phyloP scores from a whole-genome alignment of 805 yeast species.

The Metschnikowia gelsemii region DNA sequence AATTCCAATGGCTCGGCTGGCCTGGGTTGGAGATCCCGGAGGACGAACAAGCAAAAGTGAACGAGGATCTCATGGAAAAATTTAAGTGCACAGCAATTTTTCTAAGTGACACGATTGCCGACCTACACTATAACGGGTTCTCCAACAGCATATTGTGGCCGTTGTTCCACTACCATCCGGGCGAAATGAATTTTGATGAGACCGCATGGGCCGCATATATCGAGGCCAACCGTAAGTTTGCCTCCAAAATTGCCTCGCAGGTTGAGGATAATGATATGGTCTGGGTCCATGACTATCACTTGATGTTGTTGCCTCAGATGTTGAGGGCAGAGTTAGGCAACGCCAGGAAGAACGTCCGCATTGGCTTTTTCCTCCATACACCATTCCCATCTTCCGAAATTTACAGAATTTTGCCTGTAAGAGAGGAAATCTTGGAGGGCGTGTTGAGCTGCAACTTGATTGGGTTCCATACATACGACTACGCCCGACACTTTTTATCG shows the following conservation, averaged over 20 bases:
- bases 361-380: conserved; percentile 95
- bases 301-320: conserved; percentile 92
- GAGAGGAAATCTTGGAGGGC: conserved; percentile 88
- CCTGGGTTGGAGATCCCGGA: conserved; percentile 83
- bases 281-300: conserved; percentile 98
- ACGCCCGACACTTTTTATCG: conserved; percentile 91
- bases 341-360: conserved; percentile 54
- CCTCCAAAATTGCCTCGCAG: conserved; percentile 64
- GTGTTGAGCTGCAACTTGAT: conserved; percentile 90
- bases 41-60: conserved; percentile 66
- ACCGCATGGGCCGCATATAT: conserved; percentile 97
- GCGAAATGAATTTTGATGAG: conserved; percentile 97
- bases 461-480: conserved; percentile 99
- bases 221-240: conserved; percentile 84
- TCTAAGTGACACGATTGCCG: conserved; percentile 85
- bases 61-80: conserved; percentile 65
- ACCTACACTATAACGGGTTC: conserved; percentile 94
- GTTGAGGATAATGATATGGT: conserved; percentile 82
- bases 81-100: conserved; percentile 91
- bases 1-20: conserved; percentile 99
- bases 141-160: conserved; percentile 97
- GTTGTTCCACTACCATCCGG: conserved; percentile 96
- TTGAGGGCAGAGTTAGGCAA: conserved; percentile 60
- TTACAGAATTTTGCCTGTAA: conserved; percentile 91
- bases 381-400: conserved; percentile 98